Evolutionary conservation across 768 basidiomycete genomes (phyloP).

Genomic region (Podaxis carcinomalis): DNA sequence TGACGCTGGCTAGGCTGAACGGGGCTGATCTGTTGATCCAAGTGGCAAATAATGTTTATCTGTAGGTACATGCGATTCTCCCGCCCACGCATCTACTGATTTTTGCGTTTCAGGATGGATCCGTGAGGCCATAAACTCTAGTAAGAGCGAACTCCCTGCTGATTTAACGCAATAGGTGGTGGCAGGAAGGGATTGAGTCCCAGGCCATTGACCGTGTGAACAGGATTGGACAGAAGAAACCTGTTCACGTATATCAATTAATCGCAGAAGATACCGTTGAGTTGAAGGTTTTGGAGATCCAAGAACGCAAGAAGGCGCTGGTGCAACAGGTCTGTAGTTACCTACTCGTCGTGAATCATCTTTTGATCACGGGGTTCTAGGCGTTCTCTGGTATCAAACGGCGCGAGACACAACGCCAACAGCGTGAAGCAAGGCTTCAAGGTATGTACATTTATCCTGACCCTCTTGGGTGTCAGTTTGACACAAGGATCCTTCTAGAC

Average conservation of each 20-base stretch:
- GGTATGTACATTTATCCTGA: conserved; percentile 35
- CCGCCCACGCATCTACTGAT: conserved; percentile 2
- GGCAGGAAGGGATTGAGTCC: conserved; percentile 85
- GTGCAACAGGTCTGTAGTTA: conserved; percentile 57
- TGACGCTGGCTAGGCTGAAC: not conserved
- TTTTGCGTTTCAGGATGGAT: conserved; percentile 56
- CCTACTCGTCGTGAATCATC: not conserved
- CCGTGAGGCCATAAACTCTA: conserved; percentile 47
- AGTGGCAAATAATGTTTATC: conserved; percentile 82
- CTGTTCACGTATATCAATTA: conserved; percentile 83
- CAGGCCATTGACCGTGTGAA: conserved; percentile 83
- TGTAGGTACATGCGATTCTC: conserved; percentile 44
- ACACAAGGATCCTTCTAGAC: conserved; percentile 32
- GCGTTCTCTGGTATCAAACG: conserved; percentile 82
- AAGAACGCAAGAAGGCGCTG: conserved; percentile 77
- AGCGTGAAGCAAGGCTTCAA: conserved; percentile 78
- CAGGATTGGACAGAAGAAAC: conserved; percentile 79
- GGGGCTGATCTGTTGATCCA: not conserved
- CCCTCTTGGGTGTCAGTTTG: not conserved
- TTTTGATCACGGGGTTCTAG: conserved; percentile 28
- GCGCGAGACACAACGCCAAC: conserved; percentile 70
- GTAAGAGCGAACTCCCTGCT: not conserved
- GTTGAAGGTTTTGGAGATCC: conserved; percentile 83
- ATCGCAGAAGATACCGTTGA: conserved; percentile 90
- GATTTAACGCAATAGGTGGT: conserved; percentile 52